Evolutionary conservation across 352 stramenopile species (phyloP).

Genomic region (Hyaloperonospora brassicae): DNA sequence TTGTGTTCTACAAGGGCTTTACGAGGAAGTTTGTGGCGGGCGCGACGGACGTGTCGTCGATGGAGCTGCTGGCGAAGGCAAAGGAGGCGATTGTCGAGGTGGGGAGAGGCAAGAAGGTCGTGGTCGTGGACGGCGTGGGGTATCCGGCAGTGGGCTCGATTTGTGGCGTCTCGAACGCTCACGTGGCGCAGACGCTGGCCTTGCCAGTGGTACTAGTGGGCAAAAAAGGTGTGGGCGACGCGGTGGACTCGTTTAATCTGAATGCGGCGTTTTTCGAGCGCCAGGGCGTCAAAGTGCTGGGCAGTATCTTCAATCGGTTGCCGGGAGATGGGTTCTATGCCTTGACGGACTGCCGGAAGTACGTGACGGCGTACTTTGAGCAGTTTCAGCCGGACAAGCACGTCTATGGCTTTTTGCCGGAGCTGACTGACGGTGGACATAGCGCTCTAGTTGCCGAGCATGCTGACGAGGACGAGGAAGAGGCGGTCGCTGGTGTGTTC

Average conservation of each 20-base stretch:
- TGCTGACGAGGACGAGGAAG: conserved; percentile 7
- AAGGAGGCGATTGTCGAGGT: conserved; percentile 84
- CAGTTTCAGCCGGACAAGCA: conserved; percentile 58
- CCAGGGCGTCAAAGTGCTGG: conserved; percentile 88
- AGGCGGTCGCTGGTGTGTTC: conserved; percentile 20
- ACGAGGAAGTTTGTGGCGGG: conserved; percentile 93
- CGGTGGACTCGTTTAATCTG: conserved; percentile 96
- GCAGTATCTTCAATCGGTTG: conserved; percentile 94
- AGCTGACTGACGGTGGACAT: conserved; percentile 33
- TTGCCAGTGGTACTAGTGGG: conserved; percentile 91
- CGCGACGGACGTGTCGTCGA: conserved; percentile 69
- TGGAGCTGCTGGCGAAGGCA: conserved; percentile 81
- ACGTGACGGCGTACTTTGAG: conserved; percentile 89
- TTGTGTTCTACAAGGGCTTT: conserved; percentile 96
- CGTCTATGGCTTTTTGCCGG: conserved; percentile 81
- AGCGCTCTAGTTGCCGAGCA: conserved; percentile 21
- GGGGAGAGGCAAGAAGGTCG: conserved; percentile 80
- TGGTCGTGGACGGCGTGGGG: conserved; percentile 95
- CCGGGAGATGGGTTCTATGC: conserved; percentile 91
- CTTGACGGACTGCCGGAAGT: conserved; percentile 83
- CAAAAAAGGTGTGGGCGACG: conserved; percentile 93
- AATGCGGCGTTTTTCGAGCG: conserved; percentile 94
- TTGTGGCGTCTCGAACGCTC: conserved; percentile 69
- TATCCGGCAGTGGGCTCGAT: conserved; percentile 89
- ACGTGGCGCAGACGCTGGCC: conserved; percentile 52